Base-by-base conservation (phyloP, 2,329 filamentous ascomycete genomes). In the Pleurostoma richardsiae region DNA sequence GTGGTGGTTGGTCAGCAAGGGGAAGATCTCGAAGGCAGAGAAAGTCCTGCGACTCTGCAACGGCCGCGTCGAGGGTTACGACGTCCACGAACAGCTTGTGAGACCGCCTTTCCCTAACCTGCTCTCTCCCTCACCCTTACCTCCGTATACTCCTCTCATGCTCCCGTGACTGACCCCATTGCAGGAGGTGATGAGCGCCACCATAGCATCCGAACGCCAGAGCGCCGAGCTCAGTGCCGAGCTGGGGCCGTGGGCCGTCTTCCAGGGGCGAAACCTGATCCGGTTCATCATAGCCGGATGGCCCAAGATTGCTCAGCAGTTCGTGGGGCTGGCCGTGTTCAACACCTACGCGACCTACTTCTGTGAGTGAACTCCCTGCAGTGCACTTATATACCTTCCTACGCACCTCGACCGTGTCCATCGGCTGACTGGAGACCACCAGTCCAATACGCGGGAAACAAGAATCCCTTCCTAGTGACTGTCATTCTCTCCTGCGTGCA, bases 401-500 rank as follows among this genome's bases (percentile, higher is more conserved):
- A 19, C 19, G 19, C 19, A 19, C 19, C 19, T 19, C 19, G 19
- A 19, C 19, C 19, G 19, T 19, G 19, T 19, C 19, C 19, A 19
- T 19, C 19, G 19, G 19, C 19, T 19, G 19, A 19, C 19, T 19
- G 19, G 19, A 19, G 19, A 19, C 19, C 19, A 19, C 19, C 19
- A 27, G 33, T 70, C 52, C 67, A 71, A 58, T 60, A 66, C 36
- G 68, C 68, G 3, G 69, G 68, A 1, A 66, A 59, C 54, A 59
- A 64, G 10, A 59, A 71, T 42, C 68, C 68, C 0, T 71, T 71
- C 53, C 55, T 63, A 43, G 68, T 71, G 5, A 71, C 67, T 0
- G 56, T 70, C 36, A 70, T 72, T 39, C 54, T 69, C 2, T 64
- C 65, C 2, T 67, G 63, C 40, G 64, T 71, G 1, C 68, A 70